phyloP scores from a whole-genome alignment of 148 eudicot species.

The Drosera capensis region DNA sequence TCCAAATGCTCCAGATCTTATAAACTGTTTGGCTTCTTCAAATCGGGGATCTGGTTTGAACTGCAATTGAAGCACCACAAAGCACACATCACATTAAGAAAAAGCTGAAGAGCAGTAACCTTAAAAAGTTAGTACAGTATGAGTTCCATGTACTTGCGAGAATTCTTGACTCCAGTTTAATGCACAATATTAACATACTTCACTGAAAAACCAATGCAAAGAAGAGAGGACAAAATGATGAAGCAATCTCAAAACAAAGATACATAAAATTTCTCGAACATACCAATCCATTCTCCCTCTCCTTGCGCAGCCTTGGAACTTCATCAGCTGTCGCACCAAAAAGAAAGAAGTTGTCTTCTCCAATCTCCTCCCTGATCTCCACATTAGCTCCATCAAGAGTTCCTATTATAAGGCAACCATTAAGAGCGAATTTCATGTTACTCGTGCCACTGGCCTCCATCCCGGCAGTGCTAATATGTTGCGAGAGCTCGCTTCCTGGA shows the following conservation, averaged over 20 bases:
- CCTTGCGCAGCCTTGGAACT: slow-evolving; percentile 82
- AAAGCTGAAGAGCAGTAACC: background rate
- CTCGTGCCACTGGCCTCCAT: slow-evolving; percentile 99
- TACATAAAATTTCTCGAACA: background rate
- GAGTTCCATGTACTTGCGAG: background rate
- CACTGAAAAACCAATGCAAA: too few species aligned
- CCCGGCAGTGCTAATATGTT: slow-evolving; percentile 98
- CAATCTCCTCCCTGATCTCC: slow-evolving; percentile 93
- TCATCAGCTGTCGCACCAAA: slow-evolving; percentile 97
- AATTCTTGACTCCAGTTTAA: too few species aligned
- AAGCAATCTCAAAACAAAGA: background rate
- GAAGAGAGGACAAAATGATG: background rate
- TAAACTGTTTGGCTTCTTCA: slow-evolving; percentile 82
- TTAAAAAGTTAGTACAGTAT: background rate
- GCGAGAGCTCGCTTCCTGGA: slow-evolving; percentile 97
- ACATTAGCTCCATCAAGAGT: slow-evolving; percentile 96
- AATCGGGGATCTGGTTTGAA: slow-evolving; percentile 91
- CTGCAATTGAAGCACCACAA: slow-evolving; percentile 25
- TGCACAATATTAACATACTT: too few species aligned
- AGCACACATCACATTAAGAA: slow-evolving; percentile 1
- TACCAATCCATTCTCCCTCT: slow-evolving; percentile 90
- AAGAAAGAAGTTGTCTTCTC: slow-evolving; percentile 82
- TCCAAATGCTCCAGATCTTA: slow-evolving; percentile 92
- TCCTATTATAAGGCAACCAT: slow-evolving; percentile 94
- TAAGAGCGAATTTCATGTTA: slow-evolving; percentile 96